Evolutionary conservation across 345 rosid genomes (phyloP), one percentile per base, ranked within the genome.

Genomic region (rapeseed (Brassica napus)): DNA sequence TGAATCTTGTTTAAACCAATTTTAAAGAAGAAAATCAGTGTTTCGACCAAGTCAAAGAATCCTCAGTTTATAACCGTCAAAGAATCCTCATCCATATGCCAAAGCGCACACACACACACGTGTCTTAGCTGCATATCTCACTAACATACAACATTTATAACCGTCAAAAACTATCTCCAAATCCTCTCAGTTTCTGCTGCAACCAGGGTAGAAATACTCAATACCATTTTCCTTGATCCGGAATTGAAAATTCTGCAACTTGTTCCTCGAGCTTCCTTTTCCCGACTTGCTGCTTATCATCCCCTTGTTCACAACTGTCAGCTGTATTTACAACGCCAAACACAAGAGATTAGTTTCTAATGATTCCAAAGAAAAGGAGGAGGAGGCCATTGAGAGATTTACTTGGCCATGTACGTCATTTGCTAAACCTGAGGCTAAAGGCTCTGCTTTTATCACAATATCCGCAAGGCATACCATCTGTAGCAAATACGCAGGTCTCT

Each of bases 351-450:
- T 2, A 47, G 8, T 34, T 42, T 54, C 6, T 47, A 47, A 6
- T 44, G 71, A 34, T 47, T 59, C 2, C 6, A 60, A 14, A 37
- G 15, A 69, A 30, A 64, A 28, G 31, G 31, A 28, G 26, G 57
- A 24, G 10, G 42, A 32, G 35, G 60, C 0, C 11, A 24, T 1
- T 24, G 54, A 30, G 52, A 82, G 65, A 77, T 5, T 59, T 83
- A 93, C 98, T 94, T 93, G 97, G 32, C 98, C 98, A 23, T 94
- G 97, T 64, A 94, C 96, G 79, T 92, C 98, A 82, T 87, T 83
- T 14, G 98, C 99, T 84, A 92, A 85, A 74, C 98, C 99, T 58
- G 97, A 92, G 65, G 91, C 92, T 77, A 95, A 84, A 82, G 98
- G 98, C 77, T 86, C 96, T 57, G 87, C 87, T 77, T 91, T 91